Conservation (phyloP, 2,329 filamentous ascomycete genomes). For the Dendryphion nanum region DNA sequence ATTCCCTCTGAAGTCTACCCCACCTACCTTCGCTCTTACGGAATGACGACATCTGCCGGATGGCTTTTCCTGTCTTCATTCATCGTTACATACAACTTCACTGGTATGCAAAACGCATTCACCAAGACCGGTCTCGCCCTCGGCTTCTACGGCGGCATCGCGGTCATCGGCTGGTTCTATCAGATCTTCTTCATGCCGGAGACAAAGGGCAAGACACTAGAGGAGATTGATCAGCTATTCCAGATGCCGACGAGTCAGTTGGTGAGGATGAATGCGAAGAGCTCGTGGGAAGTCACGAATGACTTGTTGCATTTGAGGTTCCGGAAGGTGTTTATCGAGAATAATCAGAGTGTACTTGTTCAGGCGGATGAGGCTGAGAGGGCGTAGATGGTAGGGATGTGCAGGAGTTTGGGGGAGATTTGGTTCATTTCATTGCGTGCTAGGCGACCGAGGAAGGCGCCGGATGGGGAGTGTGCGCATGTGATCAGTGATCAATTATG, state of each 20-base stretch:
- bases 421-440: too few species aligned
- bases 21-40: constrained; percentile 69
- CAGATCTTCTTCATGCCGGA: constrained; percentile 75
- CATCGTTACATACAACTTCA: constrained; percentile 75
- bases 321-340: constrained; percentile 48
- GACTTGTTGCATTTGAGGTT: constrained; percentile 47
- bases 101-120: constrained; percentile 68
- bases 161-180: constrained; percentile 68
- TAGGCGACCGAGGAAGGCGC: too few species aligned
- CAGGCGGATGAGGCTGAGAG: too few species aligned
- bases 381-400: too few species aligned
- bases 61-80: constrained; percentile 70
- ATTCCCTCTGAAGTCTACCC: constrained; percentile 68
- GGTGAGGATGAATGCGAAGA: constrained; percentile 59
- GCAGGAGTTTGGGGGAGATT: too few species aligned
- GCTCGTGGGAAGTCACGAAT: constrained; percentile 42
- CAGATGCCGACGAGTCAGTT: constrained; percentile 61
- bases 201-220: constrained; percentile 67
- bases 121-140: constrained; percentile 63
- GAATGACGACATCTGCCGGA: constrained; percentile 69
- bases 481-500: too few species aligned
- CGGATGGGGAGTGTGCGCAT: too few species aligned
- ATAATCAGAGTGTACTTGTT: too few species aligned
- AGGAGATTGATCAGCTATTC: constrained; percentile 71
- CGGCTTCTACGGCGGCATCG: constrained; percentile 74